Evolutionary conservation across 2,329 filamentous ascomycete species (phyloP).

Genomic region (Sporothrix globosa): DNA sequence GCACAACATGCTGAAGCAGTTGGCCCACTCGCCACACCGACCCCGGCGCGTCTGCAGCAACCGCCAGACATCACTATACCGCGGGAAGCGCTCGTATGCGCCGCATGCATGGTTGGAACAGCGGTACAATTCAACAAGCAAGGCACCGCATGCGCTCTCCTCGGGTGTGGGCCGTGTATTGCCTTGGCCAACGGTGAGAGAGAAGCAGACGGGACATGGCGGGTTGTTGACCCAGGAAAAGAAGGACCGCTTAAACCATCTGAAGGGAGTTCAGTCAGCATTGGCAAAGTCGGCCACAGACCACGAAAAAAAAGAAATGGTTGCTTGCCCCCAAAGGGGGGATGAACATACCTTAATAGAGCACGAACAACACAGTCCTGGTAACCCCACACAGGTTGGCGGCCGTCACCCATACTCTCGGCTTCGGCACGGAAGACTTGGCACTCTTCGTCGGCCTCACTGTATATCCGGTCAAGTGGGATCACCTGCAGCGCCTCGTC

Average conservation of each 20-base stretch:
- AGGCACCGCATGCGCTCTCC: conserved; percentile 84
- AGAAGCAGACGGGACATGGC: conserved; percentile 76
- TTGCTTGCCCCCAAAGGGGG: neutral
- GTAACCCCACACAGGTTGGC: conserved; percentile 89
- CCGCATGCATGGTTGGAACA: conserved; percentile 78
- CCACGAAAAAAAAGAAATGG: conserved; percentile 31
- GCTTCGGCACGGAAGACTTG: conserved; percentile 87
- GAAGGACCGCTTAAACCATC: conserved; percentile 95
- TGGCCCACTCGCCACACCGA: conserved; percentile 93
- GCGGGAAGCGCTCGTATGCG: conserved; percentile 80
- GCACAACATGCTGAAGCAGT: conserved; percentile 98
- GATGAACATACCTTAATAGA: conserved; percentile 69
- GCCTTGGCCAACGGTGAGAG: conserved; percentile 79
- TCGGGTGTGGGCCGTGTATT: conserved; percentile 85
- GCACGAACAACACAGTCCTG: conserved; percentile 95
- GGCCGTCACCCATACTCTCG: conserved; percentile 78
- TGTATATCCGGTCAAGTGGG: conserved; percentile 87
- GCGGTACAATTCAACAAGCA: conserved; percentile 84
- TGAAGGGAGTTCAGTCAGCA: conserved; percentile 42
- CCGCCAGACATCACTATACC: conserved; percentile 94
- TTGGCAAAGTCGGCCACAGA: neutral
- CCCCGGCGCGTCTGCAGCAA: conserved; percentile 84
- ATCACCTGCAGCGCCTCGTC: conserved; percentile 89
- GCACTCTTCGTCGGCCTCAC: conserved; percentile 89
- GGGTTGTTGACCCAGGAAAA: conserved; percentile 98